Percentiles rank a stretch among this genome's conserved stretches.
These are phyloP conservation scores for Cryptosporidium felis DNA, from an alignment of 169 alveolate genomes.

Conservation along the genomic window DNA sequence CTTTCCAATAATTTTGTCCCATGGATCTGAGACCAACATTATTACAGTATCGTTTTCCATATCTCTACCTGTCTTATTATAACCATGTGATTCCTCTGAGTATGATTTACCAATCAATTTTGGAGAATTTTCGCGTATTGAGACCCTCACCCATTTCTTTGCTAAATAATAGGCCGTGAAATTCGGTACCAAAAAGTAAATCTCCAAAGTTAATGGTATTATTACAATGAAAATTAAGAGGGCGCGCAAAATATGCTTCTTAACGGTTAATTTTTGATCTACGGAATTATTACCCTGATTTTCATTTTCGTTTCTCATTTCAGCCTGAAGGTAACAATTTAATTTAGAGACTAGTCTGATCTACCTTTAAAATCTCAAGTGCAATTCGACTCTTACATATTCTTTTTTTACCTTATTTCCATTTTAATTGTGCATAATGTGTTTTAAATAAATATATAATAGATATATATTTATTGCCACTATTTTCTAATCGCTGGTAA, in stretches of 20 bases:
- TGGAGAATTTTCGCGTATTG: not conserved
- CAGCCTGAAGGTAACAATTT: not conserved
- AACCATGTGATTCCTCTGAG: not conserved
- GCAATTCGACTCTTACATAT: too few relatives aligned
- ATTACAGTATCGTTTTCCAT: not conserved
- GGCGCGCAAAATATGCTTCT: slow-evolving; percentile 25
- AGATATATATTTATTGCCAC: too few relatives aligned
- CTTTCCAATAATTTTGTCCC: not conserved
- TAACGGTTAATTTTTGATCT: not conserved
- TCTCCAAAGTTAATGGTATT: slow-evolving; percentile 22
- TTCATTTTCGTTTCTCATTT: slow-evolving; percentile 30
- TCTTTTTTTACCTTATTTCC: too few relatives aligned
- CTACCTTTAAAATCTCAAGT: too few relatives aligned
- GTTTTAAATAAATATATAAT: too few relatives aligned
- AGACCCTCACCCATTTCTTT: slow-evolving; percentile 41
- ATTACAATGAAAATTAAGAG: not conserved
- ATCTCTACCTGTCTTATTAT: not conserved
- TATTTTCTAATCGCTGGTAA: too few relatives aligned
- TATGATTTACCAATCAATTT: not conserved
- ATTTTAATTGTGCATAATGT: too few relatives aligned
- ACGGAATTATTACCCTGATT: not conserved
- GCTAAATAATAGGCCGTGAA: not conserved
- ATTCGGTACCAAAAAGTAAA: slow-evolving; percentile 43
- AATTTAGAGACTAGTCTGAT: not conserved
- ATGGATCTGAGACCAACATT: slow-evolving; percentile 4